Evolutionary conservation across 2,329 filamentous ascomycete species (phyloP).

Genomic region (Claviceps pazoutovae): DNA sequence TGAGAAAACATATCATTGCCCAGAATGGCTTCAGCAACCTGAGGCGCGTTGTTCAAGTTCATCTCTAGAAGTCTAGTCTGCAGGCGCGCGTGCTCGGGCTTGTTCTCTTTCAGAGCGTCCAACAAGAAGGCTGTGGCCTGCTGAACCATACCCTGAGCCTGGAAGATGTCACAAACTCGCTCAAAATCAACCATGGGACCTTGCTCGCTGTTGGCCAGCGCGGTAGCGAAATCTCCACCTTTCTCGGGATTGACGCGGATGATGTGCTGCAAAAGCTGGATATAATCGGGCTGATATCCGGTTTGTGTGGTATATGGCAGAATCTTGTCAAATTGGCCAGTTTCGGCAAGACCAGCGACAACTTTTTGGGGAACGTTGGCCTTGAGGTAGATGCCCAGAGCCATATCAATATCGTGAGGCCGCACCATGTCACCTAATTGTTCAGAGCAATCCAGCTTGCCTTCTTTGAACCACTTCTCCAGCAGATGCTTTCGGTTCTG

Average conservation of each 20-base stretch:
- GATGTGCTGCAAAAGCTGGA: slow-evolving; percentile 81
- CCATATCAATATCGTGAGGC: slow-evolving; percentile 75
- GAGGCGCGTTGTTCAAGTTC: slow-evolving; percentile 91
- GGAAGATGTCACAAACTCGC: slow-evolving; percentile 93
- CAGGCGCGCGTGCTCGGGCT: slow-evolving; percentile 80
- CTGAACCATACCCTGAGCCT: slow-evolving; percentile 94
- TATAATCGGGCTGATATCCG: slow-evolving; percentile 91
- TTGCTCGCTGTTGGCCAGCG: slow-evolving; percentile 76
- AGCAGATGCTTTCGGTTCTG: slow-evolving; percentile 92
- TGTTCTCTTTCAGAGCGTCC: slow-evolving; percentile 89
- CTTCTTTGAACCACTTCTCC: slow-evolving; percentile 95
- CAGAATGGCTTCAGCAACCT: slow-evolving; percentile 94
- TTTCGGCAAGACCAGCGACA: slow-evolving; percentile 86
- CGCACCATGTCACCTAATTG: slow-evolving; percentile 91
- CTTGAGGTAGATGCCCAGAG: slow-evolving; percentile 78
- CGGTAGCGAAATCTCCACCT: slow-evolving; percentile 85
- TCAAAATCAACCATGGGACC: slow-evolving; percentile 84
- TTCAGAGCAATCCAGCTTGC: slow-evolving; percentile 92
- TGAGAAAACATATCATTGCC: slow-evolving; percentile 98
- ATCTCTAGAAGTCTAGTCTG: slow-evolving; percentile 95
- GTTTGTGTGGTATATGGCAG: slow-evolving; percentile 74
- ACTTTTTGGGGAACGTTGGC: slow-evolving; percentile 89
- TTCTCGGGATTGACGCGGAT: slow-evolving; percentile 85
- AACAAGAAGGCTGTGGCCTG: slow-evolving; percentile 96
- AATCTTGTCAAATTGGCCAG: slow-evolving; percentile 94